These are phyloP conservation scores for Bacidia gigantensis DNA, from an alignment of 495 filamentous ascomycete species.

Conservation along the genomic window DNA sequence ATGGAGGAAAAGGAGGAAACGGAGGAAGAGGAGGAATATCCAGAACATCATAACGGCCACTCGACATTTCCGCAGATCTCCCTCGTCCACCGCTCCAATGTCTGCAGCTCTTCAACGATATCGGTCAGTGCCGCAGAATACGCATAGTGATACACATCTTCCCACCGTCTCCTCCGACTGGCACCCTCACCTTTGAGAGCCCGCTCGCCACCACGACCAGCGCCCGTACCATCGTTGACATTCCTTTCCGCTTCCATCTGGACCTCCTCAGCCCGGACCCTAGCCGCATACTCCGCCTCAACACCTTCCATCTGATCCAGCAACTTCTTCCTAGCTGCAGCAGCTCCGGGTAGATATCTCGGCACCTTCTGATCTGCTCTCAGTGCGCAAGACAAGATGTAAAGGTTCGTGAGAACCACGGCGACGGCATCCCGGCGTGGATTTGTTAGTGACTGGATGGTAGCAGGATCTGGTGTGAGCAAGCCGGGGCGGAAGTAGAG, in stretches of 20 bases:
- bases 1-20: not conserved
- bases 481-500: slow-evolving; percentile 39
- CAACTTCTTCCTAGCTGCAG: slow-evolving; percentile 35
- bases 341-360: slow-evolving; percentile 40
- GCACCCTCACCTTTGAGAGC: slow-evolving; percentile 1
- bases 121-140: slow-evolving; percentile 42
- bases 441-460: slow-evolving; percentile 28
- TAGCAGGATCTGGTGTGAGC: slow-evolving; percentile 18
- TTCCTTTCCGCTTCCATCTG: slow-evolving; percentile 12
- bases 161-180: slow-evolving; percentile 26
- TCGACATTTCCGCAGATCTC: slow-evolving; percentile 39
- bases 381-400: slow-evolving; percentile 40
- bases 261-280: slow-evolving; percentile 2
- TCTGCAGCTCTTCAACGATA: slow-evolving; percentile 39
- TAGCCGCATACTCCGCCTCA: slow-evolving; percentile 26
- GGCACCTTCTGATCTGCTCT: slow-evolving; percentile 36
- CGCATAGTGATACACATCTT: slow-evolving; percentile 35
- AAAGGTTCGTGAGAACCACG: slow-evolving; percentile 42
- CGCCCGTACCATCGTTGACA: too few relatives aligned
- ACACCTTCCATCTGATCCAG: slow-evolving; percentile 36
- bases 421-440: slow-evolving; percentile 42
- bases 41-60: too few relatives aligned
- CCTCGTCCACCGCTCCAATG: slow-evolving; percentile 39
- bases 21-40: not conserved
- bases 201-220: slow-evolving; percentile 13